Base-by-base conservation (phyloP, 768 basidiomycete species). In the Sarcomyxa edulis region DNA sequence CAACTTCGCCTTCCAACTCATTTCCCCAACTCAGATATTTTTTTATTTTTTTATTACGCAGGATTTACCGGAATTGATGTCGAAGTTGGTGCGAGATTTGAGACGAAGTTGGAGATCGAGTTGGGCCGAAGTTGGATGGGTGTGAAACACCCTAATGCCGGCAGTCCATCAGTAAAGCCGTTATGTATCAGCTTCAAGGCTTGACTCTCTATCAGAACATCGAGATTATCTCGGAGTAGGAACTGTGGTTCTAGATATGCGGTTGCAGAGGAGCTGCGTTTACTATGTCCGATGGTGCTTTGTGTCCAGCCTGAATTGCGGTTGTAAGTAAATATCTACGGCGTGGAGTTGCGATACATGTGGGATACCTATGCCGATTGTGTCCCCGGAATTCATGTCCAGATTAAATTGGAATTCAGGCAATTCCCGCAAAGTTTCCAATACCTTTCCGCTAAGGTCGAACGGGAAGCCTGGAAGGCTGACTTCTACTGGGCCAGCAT, bases 361-460 rank as follows among this genome's bases (percentile, higher is more conserved):
- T 3, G 7, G 8, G 36, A 31, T 28, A 59, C 61, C 50, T n/a
- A 61, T 26, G 12, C 62, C 62, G 3, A 62, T 31, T 2, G 47
- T 47, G 15, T 42, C 37, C 1, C 65, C 65, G 7, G 52, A 50
- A 42, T 66, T 64, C 39, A 54, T 50, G 42, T 67, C 65, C 9
- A 47, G 9, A 29, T 58, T 61, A 44, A 52, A 65, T 2, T 60
- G 59, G 32, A 61, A 67, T 11, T 52, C 46, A 4, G 36, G 24
- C 2, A 48, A 31, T 30, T 57, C 44, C 11, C 41, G 15, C 4
- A 57, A 50, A 1, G 60, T 50, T 26, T 47, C 31, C 7, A 62
- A 26, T 11, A 59, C 50, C 1, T 45, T 47, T 6, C 35, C 21
- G 36, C 56, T 51, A 23, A 49, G 36, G 23, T 32, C 26, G 3